These are phyloP conservation scores for Pichia sp. DNA, from an alignment of 1,139 yeast species.

Conservation along the genomic window DNA sequence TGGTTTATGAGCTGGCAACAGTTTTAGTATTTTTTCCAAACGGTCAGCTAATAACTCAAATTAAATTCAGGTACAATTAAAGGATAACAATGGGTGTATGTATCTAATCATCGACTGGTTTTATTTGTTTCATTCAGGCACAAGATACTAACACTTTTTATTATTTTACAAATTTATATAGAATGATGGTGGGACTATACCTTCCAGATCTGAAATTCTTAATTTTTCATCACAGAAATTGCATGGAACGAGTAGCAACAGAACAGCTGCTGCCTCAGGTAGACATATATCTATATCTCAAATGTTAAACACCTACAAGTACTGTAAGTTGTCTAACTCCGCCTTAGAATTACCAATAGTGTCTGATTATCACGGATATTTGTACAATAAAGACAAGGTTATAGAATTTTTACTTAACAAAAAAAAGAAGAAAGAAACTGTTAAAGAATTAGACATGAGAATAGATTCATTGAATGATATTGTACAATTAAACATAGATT, in stretches of 20 bases:
- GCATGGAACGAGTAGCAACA: background rate
- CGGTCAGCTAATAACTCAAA: too few relatives aligned
- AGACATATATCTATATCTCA: slow-evolving; percentile 3
- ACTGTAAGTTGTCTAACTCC: slow-evolving; percentile 39
- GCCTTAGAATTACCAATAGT: slow-evolving; percentile 47
- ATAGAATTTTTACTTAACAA: slow-evolving; percentile 41
- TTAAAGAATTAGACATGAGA: slow-evolving; percentile 17
- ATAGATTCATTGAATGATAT: slow-evolving; percentile 44
- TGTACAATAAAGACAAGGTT: slow-evolving; percentile 66
- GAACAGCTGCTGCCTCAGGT: background rate
- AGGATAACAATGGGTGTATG: too few relatives aligned
- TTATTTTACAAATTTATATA: slow-evolving; percentile 12
- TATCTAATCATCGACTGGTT: too few relatives aligned
- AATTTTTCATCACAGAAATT: slow-evolving; percentile 19
- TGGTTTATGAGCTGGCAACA: too few relatives aligned
- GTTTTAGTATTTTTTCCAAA: too few relatives aligned
- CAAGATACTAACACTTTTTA: background rate
- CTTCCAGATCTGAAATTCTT: slow-evolving; percentile 39
- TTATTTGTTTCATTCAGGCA: too few relatives aligned
- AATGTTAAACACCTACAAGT: slow-evolving; percentile 33
- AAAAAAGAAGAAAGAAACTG: slow-evolving; percentile 14
- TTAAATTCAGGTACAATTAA: too few relatives aligned
- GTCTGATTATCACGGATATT: slow-evolving; percentile 62
- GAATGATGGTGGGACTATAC: slow-evolving; percentile 51
- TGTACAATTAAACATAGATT: slow-evolving; percentile 36